phyloP scores from a whole-genome alignment of 208 protist species.

The Trypanosoma conorhini region DNA sequence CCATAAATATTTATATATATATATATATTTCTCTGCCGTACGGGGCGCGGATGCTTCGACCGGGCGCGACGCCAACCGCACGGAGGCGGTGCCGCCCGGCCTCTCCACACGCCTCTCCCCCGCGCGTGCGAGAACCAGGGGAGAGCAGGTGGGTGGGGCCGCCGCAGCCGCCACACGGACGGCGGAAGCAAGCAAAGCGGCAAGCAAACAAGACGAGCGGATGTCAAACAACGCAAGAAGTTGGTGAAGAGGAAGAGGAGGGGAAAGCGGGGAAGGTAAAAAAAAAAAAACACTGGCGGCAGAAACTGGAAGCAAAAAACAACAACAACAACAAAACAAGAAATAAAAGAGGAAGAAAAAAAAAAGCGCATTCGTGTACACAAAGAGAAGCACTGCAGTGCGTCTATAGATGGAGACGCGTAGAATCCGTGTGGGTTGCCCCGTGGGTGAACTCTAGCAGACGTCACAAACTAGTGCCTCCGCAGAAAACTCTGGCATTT shows the following conservation, averaged over 20 bases:
- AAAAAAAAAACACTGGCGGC: not conserved
- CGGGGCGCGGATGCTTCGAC: too few species aligned
- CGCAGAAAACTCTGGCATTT: not conserved
- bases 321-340: slow-evolving; percentile 10
- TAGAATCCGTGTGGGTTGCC: not conserved
- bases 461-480: not conserved
- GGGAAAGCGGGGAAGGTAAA: not conserved
- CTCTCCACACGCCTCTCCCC: too few species aligned
- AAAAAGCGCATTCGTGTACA: not conserved
- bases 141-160: too few species aligned
- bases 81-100: too few species aligned
- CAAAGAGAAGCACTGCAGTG: not conserved
- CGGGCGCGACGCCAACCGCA: too few species aligned
- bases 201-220: not conserved
- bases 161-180: too few species aligned
- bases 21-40: too few species aligned
- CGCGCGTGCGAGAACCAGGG: too few species aligned
- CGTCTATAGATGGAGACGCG: slow-evolving; percentile 22
- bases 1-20: too few species aligned
- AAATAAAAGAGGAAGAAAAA: slow-evolving; percentile 22
- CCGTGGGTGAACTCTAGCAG: not conserved
- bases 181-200: not conserved
- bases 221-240: too few species aligned
- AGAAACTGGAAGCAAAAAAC: slow-evolving; percentile 17
- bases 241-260: not conserved